Conservation (phyloP, 2,329 filamentous ascomycete genomes). For the Pestalotiopsis sp. region DNA sequence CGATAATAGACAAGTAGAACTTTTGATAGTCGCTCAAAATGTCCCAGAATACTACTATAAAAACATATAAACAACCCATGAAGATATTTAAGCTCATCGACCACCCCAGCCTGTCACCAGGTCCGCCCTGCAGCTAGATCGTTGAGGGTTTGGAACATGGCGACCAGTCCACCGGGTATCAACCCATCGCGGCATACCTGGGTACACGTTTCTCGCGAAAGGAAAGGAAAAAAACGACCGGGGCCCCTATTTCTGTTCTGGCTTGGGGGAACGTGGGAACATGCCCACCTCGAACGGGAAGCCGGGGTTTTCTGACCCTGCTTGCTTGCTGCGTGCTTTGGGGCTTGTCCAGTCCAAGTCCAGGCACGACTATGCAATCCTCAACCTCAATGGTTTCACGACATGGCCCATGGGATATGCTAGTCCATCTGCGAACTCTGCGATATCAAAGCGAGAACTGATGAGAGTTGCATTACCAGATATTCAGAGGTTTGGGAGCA, state of each 20-base stretch:
- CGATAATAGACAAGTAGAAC: not conserved
- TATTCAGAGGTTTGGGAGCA: not conserved
- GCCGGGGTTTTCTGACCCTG: not conserved
- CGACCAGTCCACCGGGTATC: not conserved
- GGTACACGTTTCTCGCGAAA: not conserved
- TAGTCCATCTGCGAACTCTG: not conserved
- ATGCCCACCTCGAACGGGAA: not conserved
- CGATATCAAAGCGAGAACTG: not conserved
- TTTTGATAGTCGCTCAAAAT: not conserved
- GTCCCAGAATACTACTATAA: not conserved
- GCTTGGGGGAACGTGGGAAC: not conserved
- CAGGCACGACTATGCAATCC: not conserved
- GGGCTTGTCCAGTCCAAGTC: not conserved
- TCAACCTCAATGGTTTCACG: not conserved
- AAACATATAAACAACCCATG: not conserved
- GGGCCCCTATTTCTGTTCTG: not conserved
- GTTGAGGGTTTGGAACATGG: not conserved
- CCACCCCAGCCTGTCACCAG: conserved; percentile 5
- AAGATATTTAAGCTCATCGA: conserved; percentile 5
- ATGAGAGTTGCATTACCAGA: not conserved
- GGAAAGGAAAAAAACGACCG: not conserved
- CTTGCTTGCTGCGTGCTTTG: too few species aligned
- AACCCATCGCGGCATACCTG: not conserved
- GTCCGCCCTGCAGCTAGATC: conserved; percentile 5
- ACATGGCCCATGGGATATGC: not conserved